Evolutionary conservation across 148 eudicot species (phyloP), one percentile per base, ranked within the genome.

Genomic region (Fagopyrum esculentum): DNA sequence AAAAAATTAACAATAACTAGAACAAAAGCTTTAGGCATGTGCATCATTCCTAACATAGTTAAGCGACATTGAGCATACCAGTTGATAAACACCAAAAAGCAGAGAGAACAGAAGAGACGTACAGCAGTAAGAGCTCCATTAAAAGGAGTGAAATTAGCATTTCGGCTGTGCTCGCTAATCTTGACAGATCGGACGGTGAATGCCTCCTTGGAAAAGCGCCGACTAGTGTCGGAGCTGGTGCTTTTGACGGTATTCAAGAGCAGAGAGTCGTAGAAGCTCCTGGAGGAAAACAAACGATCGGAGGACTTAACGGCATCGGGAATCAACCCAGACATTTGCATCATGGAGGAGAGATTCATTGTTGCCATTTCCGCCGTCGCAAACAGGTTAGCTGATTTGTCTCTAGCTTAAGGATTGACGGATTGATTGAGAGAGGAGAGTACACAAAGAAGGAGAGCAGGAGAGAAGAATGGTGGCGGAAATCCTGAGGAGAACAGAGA

Each of bases 141-240:
- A 16, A 40, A 66, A 66, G 71, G 71, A 13, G 71, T 15, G 71
- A 66, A 66, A 12, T 66, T 66, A 35, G 71, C 46, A 43, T 9
- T 66, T 66, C 16, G 71, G 46, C 71, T 66, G 19, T 66, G 71
- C 71, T 40, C 71, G 71, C 71, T 46, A 13, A 66, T 43, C 71
- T 40, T 40, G 15, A 66, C 71, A 40, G 71, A 66, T 66, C 71
- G 71, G 71, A 66, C 71, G 71, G 46, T 5, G 71, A 66, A 40
- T n/a, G 71, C 71, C 5, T 66, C 71, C 71, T 40, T 66, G 46
- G 71, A 66, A 40, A 66, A 15, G 71, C 47, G 43, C 9, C 46
- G 71, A 66, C 47, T 15, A 15, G 46, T 13, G 35, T 17, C 1
- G 11, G 15, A 11, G 6, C 46, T 43, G 17, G 16, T 43, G 17